phyloP scores from a whole-genome alignment of 192 early-diverging fungal species.

The Gigaspora rosea region DNA sequence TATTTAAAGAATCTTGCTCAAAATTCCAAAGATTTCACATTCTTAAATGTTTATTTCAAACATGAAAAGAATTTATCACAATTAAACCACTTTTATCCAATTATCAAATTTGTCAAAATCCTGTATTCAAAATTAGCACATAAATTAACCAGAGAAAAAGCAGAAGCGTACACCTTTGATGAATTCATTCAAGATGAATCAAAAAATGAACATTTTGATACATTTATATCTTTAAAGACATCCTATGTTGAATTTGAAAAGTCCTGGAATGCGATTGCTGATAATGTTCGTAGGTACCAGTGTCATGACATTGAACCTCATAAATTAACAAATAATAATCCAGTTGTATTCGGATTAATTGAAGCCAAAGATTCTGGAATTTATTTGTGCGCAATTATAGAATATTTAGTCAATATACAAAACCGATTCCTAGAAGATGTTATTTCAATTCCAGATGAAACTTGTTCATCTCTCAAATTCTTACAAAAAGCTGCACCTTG shows the following conservation, averaged over 20 bases:
- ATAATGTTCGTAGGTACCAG: neutral
- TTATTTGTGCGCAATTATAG: slow-evolving; percentile 13
- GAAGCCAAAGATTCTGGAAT: slow-evolving; percentile 12
- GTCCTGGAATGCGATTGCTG: slow-evolving; percentile 6
- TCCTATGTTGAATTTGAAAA: neutral
- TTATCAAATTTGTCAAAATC: slow-evolving; percentile 26
- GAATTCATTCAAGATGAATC: slow-evolving; percentile 13
- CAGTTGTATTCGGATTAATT: slow-evolving; percentile 17
- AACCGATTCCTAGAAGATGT: slow-evolving; percentile 25
- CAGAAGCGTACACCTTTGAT: neutral
- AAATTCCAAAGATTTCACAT: slow-evolving; percentile 2
- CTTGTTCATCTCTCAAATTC: slow-evolving; percentile 9
- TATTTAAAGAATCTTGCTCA: neutral
- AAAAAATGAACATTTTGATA: neutral
- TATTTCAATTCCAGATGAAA: slow-evolving; percentile 8
- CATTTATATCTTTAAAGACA: neutral
- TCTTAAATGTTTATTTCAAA: slow-evolving; percentile 29
- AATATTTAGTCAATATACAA: slow-evolving; percentile 25
- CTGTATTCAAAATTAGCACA: slow-evolving; percentile 10
- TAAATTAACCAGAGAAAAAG: slow-evolving; percentile 8
- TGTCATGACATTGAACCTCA: neutral
- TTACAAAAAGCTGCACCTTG: neutral
- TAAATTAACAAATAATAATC: neutral
- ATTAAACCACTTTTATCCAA: slow-evolving; percentile 5
- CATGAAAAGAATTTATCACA: slow-evolving; percentile 1